These are phyloP conservation scores for Phlegmacium glaucopus DNA, from an alignment of 768 basidiomycete species.

Conservation along the genomic window DNA sequence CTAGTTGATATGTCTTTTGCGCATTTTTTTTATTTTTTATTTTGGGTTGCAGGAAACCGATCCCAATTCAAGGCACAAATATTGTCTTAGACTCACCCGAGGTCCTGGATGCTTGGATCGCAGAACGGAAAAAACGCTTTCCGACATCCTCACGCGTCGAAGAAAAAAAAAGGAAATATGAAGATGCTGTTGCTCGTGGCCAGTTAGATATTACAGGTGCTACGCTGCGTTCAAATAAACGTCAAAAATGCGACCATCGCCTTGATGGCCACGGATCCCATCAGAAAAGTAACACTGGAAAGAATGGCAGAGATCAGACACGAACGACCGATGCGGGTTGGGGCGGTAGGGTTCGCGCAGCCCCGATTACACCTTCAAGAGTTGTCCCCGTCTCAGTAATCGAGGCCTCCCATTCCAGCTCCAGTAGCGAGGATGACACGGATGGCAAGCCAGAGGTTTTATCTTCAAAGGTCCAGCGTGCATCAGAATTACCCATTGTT, in stretches of 20 bases:
- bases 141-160: constrained; percentile 67
- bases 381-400: background rate
- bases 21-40: background rate
- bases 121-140: constrained; percentile 84
- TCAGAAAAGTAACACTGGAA: background rate
- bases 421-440: constrained; percentile 22
- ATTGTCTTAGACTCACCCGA: constrained; percentile 79
- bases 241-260: constrained; percentile 12
- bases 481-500: background rate
- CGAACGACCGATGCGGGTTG: background rate
- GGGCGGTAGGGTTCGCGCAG: background rate
- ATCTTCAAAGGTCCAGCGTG: constrained; percentile 43
- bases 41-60: constrained; percentile 62
- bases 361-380: background rate
- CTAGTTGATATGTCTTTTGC: background rate
- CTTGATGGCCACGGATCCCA: background rate
- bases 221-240: constrained; percentile 39
- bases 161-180: constrained; percentile 78
- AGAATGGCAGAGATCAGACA: background rate
- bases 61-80: constrained; percentile 78
- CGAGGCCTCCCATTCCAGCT: constrained; percentile 5
- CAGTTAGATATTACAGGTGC: constrained; percentile 55
- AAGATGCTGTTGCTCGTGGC: constrained; percentile 79
- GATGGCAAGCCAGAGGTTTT: constrained; percentile 53
- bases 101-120: constrained; percentile 80